Base-by-base conservation (phyloP, 2,329 filamentous ascomycete genomes). In the Penicillium sp. region DNA sequence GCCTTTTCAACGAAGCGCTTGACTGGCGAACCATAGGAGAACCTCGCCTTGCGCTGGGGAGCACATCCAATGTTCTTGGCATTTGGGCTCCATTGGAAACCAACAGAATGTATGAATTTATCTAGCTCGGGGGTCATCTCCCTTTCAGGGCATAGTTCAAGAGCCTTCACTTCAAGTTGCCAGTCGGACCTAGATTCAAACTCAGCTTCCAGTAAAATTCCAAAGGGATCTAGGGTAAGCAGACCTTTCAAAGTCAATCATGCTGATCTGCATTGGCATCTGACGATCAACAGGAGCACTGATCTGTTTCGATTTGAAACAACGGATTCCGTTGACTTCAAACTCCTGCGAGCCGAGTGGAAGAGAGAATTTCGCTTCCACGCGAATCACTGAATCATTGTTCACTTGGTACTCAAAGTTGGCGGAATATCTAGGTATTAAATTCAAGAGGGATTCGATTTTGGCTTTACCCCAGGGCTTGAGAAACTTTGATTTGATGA, bases 351-450 rank as follows among this genome's bases (percentile, higher is more conserved):
- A 68, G 15, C 62, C 66, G n/a, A 62, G 61, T 6, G 65, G 67
- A 54, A 63, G 68, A 3, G 65, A 57, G 61, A 75, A 76, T 35
- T 72, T 70, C 5, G 70, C 70, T 56, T 79, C 77, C 12, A 79
- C 63, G 13, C 74, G 73, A 23, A 79, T 69, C 25, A 69, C 62
- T 4, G 62, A 66, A 31, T 70, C 65, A 17, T 69, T 60, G 6
- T 57, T 53, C 3, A 66, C 70, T 15, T 66, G 29, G 29, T 79
- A 78, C 45, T 79, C 76, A 48, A 80, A 76, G 38, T 71, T 75
- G 2, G 75, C 75, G 2, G 75, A 74, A 57, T 75, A 77, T 3
- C 65, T 65, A 8, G 71, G 71, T 23, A 71, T 69, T 8, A 67
- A 61, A 9, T 63, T 49, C 49, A 64, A 53, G 19, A 73, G 60